Conservation (phyloP, 2,329 filamentous ascomycete species). For the Aspergillus unguis region DNA sequence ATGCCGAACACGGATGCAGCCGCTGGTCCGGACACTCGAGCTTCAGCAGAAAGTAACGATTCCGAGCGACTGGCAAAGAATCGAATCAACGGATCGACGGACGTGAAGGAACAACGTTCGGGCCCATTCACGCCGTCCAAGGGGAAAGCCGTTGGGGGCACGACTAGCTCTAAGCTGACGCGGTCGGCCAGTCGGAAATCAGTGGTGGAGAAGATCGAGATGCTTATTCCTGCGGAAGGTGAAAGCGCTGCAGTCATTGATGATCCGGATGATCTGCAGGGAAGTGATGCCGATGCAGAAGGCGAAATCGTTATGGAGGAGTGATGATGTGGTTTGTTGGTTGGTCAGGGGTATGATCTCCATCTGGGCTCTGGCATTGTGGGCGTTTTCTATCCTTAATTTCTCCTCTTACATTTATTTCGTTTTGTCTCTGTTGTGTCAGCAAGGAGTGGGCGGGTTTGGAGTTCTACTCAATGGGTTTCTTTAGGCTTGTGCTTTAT, state of each 20-base stretch:
- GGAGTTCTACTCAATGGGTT: conserved; percentile 18
- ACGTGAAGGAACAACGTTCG: conserved; percentile 2
- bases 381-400: conserved; percentile 15
- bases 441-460: conserved; percentile 25
- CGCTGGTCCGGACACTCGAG: conserved; percentile 7
- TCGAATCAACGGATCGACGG: conserved; percentile 10
- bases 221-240: conserved; percentile 29
- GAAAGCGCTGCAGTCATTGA: conserved; percentile 16
- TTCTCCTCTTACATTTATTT: conserved; percentile 15
- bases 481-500: background rate
- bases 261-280: conserved; percentile 19
- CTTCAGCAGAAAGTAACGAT: conserved; percentile 29
- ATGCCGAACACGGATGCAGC: conserved; percentile 3
- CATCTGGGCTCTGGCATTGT: conserved; percentile 19
- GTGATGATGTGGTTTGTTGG: conserved; percentile 19
- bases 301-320: conserved; percentile 33
- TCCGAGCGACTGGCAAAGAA: conserved; percentile 13
- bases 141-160: conserved; percentile 13
- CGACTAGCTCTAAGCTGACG: conserved; percentile 13
- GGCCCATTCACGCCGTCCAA: conserved; percentile 14
- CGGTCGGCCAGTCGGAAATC: conserved; percentile 22
- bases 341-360: conserved; percentile 10
- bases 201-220: conserved; percentile 23
- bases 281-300: conserved; percentile 29
- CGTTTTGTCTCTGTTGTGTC: conserved; percentile 16